phyloP scores from a whole-genome alignment of 768 basidiomycete species.

The Coprinellus micaceus region DNA sequence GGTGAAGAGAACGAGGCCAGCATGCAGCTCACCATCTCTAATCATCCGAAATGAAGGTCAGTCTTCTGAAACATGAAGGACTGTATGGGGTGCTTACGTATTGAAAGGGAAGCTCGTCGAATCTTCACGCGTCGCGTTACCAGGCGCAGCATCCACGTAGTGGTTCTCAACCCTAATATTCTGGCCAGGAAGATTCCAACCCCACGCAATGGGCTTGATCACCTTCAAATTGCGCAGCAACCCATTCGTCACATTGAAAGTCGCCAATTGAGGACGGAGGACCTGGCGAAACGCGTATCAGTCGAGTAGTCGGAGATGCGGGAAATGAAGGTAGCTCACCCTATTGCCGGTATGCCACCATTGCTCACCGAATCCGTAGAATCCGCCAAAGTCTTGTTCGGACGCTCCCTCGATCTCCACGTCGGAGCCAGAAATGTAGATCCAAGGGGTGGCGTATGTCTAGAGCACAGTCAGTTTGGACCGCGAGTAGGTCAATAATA shows the following conservation, averaged over 20 bases:
- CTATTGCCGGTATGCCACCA: slow-evolving; percentile 47
- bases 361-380: slow-evolving; percentile 46
- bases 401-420: slow-evolving; percentile 38
- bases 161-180: slow-evolving; percentile 38
- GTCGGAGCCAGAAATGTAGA: slow-evolving; percentile 40
- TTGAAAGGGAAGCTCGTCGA: slow-evolving; percentile 43
- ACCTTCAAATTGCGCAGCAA: slow-evolving; percentile 34
- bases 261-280: slow-evolving; percentile 44
- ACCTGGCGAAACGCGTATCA: slow-evolving; percentile 17
- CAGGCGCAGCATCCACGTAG: slow-evolving; percentile 37
- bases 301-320: background rate
- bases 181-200: slow-evolving; percentile 37
- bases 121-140: slow-evolving; percentile 34
- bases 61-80: background rate
- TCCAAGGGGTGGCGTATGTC: slow-evolving; percentile 44
- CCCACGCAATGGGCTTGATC: slow-evolving; percentile 50
- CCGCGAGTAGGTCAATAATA: background rate
- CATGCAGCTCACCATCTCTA: slow-evolving; percentile 10
- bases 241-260: slow-evolving; percentile 45
- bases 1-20: background rate
- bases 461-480: slow-evolving; percentile 10
- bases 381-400: slow-evolving; percentile 37
- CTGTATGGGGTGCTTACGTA: slow-evolving; percentile 29
- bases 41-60: background rate
- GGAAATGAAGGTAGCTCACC: slow-evolving; percentile 20